These are phyloP conservation scores for Neopestalotiopsis sp. DNA, from an alignment of 2,329 filamentous ascomycete species.

Conservation along the genomic window DNA sequence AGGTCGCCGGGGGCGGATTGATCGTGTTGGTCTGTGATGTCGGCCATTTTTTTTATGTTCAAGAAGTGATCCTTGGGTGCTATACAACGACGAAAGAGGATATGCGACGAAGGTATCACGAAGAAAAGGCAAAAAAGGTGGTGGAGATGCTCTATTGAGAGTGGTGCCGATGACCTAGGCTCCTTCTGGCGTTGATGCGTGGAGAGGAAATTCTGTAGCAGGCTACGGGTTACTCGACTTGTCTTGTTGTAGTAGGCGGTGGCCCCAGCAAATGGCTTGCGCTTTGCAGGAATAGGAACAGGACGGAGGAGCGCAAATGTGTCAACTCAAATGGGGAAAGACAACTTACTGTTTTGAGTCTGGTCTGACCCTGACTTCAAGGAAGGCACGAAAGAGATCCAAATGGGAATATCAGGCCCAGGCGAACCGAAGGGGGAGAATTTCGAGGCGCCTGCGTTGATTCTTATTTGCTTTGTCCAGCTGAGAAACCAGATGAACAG, in stretches of 20 bases:
- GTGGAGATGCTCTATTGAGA: slow-evolving; percentile 70
- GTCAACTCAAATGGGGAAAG: slow-evolving; percentile 44
- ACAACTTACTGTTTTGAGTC: slow-evolving; percentile 50
- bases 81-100: neutral
- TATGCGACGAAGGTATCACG: slow-evolving; percentile 46
- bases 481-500: slow-evolving; percentile 9
- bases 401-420: slow-evolving; percentile 25
- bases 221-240: slow-evolving; percentile 38
- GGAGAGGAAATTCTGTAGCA: slow-evolving; percentile 52
- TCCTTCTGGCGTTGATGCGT: slow-evolving; percentile 63
- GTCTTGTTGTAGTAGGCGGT: slow-evolving; percentile 38
- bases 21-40: slow-evolving; percentile 79
- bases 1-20: slow-evolving; percentile 76
- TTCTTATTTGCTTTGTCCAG: slow-evolving; percentile 42
- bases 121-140: slow-evolving; percentile 58
- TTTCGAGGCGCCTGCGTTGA: slow-evolving; percentile 16
- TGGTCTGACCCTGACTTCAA: slow-evolving; percentile 48
- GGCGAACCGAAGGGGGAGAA: neutral
- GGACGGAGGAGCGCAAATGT: slow-evolving; percentile 24
- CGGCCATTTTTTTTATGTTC: slow-evolving; percentile 64
- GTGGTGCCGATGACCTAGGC: slow-evolving; percentile 70
- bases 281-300: slow-evolving; percentile 49
- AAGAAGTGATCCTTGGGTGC: neutral
- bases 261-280: slow-evolving; percentile 14
- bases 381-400: slow-evolving; percentile 46